phyloP scores from a whole-genome alignment of 176 grass and related monocot species.

The Oryza officinalis region DNA sequence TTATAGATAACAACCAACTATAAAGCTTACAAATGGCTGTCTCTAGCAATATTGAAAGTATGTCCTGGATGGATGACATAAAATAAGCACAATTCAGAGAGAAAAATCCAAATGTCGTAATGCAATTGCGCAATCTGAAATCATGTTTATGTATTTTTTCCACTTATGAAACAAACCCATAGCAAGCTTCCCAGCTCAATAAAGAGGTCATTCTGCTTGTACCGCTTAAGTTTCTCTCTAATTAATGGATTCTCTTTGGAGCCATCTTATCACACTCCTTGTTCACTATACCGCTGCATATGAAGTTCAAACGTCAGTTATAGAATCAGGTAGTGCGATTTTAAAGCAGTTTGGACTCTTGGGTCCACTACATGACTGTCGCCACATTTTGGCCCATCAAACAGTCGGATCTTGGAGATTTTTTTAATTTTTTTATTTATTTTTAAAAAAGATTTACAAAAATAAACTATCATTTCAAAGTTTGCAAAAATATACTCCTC shows the following conservation, averaged over 20 bases:
- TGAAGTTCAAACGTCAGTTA: background rate
- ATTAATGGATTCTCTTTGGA: conserved; percentile 87
- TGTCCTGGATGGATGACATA: background rate
- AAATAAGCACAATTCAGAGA: background rate
- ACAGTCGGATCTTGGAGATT: too few species aligned
- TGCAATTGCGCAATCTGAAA: background rate
- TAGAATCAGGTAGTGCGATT: background rate
- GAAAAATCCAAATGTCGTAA: background rate
- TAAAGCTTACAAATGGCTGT: background rate
- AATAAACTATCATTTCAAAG: too few species aligned
- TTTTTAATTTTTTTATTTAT: too few species aligned
- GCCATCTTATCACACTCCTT: conserved; percentile 52
- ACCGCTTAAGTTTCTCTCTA: conserved; percentile 79
- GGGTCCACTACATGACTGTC: too few species aligned
- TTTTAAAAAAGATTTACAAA: too few species aligned
- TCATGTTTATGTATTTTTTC: conserved; percentile 7
- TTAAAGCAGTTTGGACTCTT: background rate
- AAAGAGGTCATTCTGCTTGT: conserved; percentile 76
- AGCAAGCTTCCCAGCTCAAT: conserved; percentile 62
- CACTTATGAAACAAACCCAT: conserved; percentile 16
- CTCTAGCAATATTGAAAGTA: background rate
- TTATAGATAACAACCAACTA: background rate
- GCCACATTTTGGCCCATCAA: too few species aligned
- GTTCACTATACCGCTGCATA: conserved; percentile 37
- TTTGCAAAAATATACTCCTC: too few species aligned